phyloP scores from a whole-genome alignment of 208 protist genomes.

The Leishmania gerbilli region DNA sequence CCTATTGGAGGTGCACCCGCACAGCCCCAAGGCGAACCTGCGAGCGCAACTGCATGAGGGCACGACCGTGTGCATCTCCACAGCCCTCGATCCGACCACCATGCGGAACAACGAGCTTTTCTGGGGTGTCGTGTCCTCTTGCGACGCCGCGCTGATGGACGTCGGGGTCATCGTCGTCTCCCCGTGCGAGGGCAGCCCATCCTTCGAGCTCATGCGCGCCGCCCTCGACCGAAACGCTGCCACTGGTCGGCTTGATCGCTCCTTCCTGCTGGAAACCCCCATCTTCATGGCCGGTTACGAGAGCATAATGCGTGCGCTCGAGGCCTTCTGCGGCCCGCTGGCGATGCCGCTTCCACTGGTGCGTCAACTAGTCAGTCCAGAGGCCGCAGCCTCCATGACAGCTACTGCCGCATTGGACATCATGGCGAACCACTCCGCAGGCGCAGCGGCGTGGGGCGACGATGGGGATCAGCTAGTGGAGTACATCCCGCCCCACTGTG shows the following conservation, averaged over 20 bases:
- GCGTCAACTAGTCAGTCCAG: constrained; percentile 40
- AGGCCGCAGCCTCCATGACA: constrained; percentile 10
- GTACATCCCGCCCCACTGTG: constrained; percentile 85
- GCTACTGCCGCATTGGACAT: constrained; percentile 6
- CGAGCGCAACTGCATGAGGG: constrained; percentile 59
- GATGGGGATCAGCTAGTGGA: constrained; percentile 34
- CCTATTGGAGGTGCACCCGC: constrained; percentile 71
- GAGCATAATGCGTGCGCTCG: constrained; percentile 75
- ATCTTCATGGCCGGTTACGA: constrained; percentile 88
- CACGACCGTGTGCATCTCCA: constrained; percentile 84
- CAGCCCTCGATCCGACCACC: constrained; percentile 48
- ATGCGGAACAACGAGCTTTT: constrained; percentile 70
- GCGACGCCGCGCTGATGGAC: constrained; percentile 51
- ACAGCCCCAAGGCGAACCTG: constrained; percentile 55
- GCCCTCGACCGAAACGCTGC: constrained; percentile 75
- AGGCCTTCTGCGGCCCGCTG: constrained; percentile 79
- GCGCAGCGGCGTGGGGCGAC: background rate
- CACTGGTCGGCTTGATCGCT: constrained; percentile 47
- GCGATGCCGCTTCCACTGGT: constrained; percentile 86
- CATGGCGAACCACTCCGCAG: background rate
- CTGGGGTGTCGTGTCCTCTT: constrained; percentile 83
- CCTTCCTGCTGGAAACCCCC: constrained; percentile 70
- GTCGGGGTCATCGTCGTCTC: constrained; percentile 66
- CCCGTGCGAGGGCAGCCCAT: constrained; percentile 54
- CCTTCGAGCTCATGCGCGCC: constrained; percentile 61